phyloP scores from a whole-genome alignment of 768 basidiomycete genomes.

The Collybiopsis confluens region DNA sequence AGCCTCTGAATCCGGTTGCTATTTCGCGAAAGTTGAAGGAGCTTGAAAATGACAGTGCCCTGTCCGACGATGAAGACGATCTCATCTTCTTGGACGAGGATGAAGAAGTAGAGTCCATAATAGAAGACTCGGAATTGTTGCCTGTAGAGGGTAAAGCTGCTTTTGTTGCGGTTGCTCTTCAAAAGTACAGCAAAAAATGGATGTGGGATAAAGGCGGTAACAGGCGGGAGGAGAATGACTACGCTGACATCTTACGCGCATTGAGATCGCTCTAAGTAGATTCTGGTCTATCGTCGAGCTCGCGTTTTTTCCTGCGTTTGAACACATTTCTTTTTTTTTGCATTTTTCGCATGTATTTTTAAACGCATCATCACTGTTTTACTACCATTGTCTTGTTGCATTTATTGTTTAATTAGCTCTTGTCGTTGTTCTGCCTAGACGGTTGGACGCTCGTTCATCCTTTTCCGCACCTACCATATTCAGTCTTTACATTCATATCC shows the following conservation, averaged over 20 bases:
- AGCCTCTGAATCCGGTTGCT: neutral
- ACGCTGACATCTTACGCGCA: constrained; percentile 26
- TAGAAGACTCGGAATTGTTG: neutral
- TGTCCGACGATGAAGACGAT: constrained; percentile 1
- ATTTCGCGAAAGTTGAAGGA: constrained; percentile 1
- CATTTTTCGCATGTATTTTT: neutral
- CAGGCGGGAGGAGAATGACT: constrained; percentile 33
- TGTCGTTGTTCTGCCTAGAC: too few relatives aligned
- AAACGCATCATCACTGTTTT: neutral
- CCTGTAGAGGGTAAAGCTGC: neutral
- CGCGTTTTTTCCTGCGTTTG: neutral
- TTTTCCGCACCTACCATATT: neutral
- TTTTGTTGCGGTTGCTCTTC: constrained; percentile 5
- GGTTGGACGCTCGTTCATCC: too few relatives aligned
- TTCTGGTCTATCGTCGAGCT: neutral
- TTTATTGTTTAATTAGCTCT: too few relatives aligned
- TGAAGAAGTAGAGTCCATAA: neutral
- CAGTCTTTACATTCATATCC: neutral
- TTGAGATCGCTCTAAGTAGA: constrained; percentile 25
- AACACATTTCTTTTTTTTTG: neutral
- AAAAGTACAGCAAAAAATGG: constrained; percentile 31
- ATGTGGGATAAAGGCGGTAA: constrained; percentile 32
- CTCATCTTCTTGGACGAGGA: neutral
- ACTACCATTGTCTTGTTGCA: neutral
- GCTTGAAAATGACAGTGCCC: neutral